A percentile compares a stretch with the other conserved stretches of the same genome.
Evolutionary conservation across 805 yeast genomes (phyloP).

Genomic region (Nakazawaea ambrosiae): DNA sequence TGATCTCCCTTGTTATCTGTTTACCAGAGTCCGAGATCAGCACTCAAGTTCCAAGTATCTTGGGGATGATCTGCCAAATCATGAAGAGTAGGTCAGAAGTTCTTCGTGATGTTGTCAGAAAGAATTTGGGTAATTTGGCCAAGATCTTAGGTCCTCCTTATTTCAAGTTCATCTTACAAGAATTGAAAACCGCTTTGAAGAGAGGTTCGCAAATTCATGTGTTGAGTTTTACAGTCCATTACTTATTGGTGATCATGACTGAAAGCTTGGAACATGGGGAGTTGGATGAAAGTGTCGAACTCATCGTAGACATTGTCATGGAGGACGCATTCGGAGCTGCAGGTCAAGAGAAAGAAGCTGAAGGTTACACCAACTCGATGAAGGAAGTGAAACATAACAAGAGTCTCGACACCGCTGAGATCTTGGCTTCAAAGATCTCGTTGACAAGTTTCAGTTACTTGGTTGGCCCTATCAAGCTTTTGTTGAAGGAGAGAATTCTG

Average conservation of each 20-base stretch:
- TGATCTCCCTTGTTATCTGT: slow-evolving; percentile 59
- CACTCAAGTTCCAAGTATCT: slow-evolving; percentile 66
- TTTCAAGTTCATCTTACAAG: slow-evolving; percentile 67
- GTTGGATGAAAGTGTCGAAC: slow-evolving; percentile 52
- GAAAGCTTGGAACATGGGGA: slow-evolving; percentile 56
- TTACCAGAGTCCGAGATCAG: slow-evolving; percentile 50
- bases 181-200: slow-evolving; percentile 68
- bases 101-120: slow-evolving; percentile 79
- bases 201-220: slow-evolving; percentile 94
- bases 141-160: slow-evolving; percentile 64
- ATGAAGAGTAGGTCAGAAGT: slow-evolving; percentile 82
- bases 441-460: slow-evolving; percentile 50
- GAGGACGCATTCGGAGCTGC: slow-evolving; percentile 89
- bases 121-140: slow-evolving; percentile 61
- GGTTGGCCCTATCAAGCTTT: slow-evolving; percentile 60
- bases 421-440: slow-evolving; percentile 58
- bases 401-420: slow-evolving; percentile 81
- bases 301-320: slow-evolving; percentile 72
- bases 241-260: slow-evolving; percentile 50
- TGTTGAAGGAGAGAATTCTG: slow-evolving; percentile 58
- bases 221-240: slow-evolving; percentile 80
- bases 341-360: slow-evolving; percentile 92
- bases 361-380: slow-evolving; percentile 78
- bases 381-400: slow-evolving; percentile 87
- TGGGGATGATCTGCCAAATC: slow-evolving; percentile 85